Percentiles rank a stretch among this genome's conserved stretches.
phyloP scores from a whole-genome alignment of 1,284 basidiomycete genomes.

The Tylopilus orsonianus region DNA sequence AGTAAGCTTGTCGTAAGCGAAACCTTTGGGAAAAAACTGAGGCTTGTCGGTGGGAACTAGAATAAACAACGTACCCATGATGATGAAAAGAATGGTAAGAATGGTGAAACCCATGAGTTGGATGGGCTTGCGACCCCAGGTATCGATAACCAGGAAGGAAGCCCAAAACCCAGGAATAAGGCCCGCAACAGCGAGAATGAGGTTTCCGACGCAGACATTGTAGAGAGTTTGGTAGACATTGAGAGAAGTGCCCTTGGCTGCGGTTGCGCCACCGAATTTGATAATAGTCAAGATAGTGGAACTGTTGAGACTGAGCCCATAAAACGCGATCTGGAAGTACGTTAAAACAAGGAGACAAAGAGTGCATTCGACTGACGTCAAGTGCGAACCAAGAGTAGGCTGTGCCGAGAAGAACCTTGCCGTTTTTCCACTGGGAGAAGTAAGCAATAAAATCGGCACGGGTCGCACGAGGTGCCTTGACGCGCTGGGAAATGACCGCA shows the following conservation, averaged over 20 bases:
- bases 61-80: conserved; percentile 41
- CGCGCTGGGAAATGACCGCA: conserved; percentile 38
- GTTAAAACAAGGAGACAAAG: conserved; percentile 2
- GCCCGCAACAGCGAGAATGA: conserved; percentile 53
- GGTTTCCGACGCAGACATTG: conserved; percentile 37
- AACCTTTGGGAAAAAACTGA: conserved; percentile 39
- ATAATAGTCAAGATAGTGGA: conserved; percentile 41
- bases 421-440: conserved; percentile 46
- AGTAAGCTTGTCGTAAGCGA: conserved; percentile 55
- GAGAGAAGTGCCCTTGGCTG: conserved; percentile 12
- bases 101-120: conserved; percentile 61
- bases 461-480: conserved; percentile 48
- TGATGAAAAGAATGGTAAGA: conserved; percentile 51
- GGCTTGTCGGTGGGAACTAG: background rate
- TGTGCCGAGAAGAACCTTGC: conserved; percentile 47
- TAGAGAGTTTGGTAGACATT: conserved; percentile 30
- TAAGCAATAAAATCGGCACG: conserved; percentile 46
- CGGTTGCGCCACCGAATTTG: conserved; percentile 25
- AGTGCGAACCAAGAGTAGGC: conserved; percentile 64
- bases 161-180: conserved; percentile 54
- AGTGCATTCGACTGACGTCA: conserved; percentile 39
- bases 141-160: conserved; percentile 50
- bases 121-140: conserved; percentile 52
- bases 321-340: conserved; percentile 52
- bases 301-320: conserved; percentile 62